Percentiles rank a stretch among this genome's conserved stretches.
These are phyloP conservation scores for Rhizophora mangle DNA, from an alignment of 345 rosid species.

Conservation along the genomic window DNA sequence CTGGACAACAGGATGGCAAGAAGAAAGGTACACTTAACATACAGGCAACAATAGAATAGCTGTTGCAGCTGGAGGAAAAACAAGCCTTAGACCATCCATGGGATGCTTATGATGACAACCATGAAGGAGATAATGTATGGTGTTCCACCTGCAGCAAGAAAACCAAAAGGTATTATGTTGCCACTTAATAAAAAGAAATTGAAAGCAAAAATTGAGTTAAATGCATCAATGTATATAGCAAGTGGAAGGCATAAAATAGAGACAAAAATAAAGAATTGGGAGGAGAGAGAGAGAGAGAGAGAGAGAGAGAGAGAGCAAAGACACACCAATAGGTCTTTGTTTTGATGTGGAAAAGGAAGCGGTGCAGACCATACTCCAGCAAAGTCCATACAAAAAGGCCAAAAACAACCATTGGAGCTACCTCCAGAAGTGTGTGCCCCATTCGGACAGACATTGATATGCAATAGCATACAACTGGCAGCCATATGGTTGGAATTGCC, in stretches of 20 bases:
- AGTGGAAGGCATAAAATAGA: neutral
- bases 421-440: slow-evolving; percentile 59
- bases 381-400: slow-evolving; percentile 87
- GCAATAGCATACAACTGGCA: slow-evolving; percentile 69
- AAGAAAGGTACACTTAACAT: slow-evolving; percentile 16
- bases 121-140: slow-evolving; percentile 76
- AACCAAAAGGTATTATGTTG: neutral
- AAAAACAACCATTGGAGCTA: slow-evolving; percentile 46
- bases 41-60: slow-evolving; percentile 66
- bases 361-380: slow-evolving; percentile 82
- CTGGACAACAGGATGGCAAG: neutral
- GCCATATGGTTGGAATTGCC: slow-evolving; percentile 90
- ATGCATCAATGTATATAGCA: neutral
- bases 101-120: slow-evolving; percentile 96
- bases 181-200: neutral
- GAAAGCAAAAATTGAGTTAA: neutral
- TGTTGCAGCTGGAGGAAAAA: slow-evolving; percentile 78
- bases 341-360: slow-evolving; percentile 89
- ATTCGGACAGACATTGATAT: slow-evolving; percentile 53
- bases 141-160: slow-evolving; percentile 60
- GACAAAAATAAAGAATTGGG: neutral
- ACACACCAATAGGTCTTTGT: slow-evolving; percentile 86
- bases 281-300: neutral
- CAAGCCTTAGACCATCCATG: slow-evolving; percentile 80
- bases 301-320: slow-evolving; percentile 17